Percentiles rank a stretch among this genome's conserved stretches.
Conservation (phyloP, 2,329 filamentous ascomycete genomes). For the Diaporthe amygdali region DNA sequence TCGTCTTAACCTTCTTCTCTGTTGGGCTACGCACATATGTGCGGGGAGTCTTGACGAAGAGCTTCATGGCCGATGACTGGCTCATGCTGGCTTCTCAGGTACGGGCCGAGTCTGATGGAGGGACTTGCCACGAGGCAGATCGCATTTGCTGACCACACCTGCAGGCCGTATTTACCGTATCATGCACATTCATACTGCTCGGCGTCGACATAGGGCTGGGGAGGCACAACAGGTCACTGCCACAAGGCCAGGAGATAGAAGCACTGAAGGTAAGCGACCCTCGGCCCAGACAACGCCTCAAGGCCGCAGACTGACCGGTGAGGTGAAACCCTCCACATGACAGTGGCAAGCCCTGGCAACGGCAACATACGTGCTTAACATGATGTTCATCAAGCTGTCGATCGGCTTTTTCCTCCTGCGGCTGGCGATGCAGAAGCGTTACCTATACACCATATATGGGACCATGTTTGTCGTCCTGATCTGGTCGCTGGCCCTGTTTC, state of each 20-base stretch:
- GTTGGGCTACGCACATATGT: slow-evolving; percentile 51
- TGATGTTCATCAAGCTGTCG: slow-evolving; percentile 63
- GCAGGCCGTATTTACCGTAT: slow-evolving; percentile 51
- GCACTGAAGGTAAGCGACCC: slow-evolving; percentile 47
- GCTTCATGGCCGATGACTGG: slow-evolving; percentile 58
- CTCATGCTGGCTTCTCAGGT: slow-evolving; percentile 57
- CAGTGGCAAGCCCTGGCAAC: slow-evolving; percentile 58
- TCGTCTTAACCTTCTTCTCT: slow-evolving; percentile 47
- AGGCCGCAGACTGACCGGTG: not conserved
- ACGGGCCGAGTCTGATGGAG: slow-evolving; percentile 23
- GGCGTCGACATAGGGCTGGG: slow-evolving; percentile 51
- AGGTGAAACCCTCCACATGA: not conserved
- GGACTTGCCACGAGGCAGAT: not conserved
- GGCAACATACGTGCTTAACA: slow-evolving; percentile 54
- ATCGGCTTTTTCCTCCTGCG: slow-evolving; percentile 58
- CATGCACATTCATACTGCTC: slow-evolving; percentile 50
- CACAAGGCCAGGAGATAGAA: slow-evolving; percentile 44
- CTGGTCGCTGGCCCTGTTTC: slow-evolving; percentile 53
- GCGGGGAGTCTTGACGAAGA: slow-evolving; percentile 47
- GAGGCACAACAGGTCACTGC: slow-evolving; percentile 51
- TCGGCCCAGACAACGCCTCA: not conserved
- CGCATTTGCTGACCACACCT: slow-evolving; percentile 8
- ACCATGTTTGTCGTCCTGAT: slow-evolving; percentile 52
- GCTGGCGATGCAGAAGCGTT: slow-evolving; percentile 50
- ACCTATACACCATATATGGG: slow-evolving; percentile 52